Evolutionary conservation across 805 yeast species (phyloP).

Genomic region (Zygotorulaspora florentina): DNA sequence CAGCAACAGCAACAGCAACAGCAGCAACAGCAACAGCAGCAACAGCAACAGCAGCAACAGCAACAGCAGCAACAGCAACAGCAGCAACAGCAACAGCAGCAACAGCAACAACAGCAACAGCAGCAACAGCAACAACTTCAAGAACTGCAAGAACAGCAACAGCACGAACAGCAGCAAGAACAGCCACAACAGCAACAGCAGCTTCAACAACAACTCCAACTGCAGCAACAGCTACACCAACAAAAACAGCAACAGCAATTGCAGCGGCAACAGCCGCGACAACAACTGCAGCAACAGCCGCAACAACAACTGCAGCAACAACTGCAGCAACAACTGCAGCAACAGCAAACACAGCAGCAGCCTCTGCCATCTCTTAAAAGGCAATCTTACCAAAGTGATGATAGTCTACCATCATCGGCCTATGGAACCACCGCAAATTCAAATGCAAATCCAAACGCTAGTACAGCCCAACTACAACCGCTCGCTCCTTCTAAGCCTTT

Average conservation of each 20-base stretch:
- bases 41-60: slow-evolving; percentile 3
- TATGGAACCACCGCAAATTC: not conserved
- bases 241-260: slow-evolving; percentile 2
- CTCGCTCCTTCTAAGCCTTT: slow-evolving; percentile 4
- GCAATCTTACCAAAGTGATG: slow-evolving; percentile 3
- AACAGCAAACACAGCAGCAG: slow-evolving; percentile 3
- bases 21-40: slow-evolving; percentile 2
- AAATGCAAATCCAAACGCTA: not conserved
- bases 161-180: slow-evolving; percentile 4
- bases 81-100: slow-evolving; percentile 7
- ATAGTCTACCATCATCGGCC: not conserved
- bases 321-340: slow-evolving; percentile 2
- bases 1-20: slow-evolving; percentile 2
- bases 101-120: not conserved
- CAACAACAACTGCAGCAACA: slow-evolving; percentile 3
- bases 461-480: slow-evolving; percentile 5
- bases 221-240: not conserved
- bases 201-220: no score
- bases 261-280: slow-evolving; percentile 7
- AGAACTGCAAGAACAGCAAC: not conserved
- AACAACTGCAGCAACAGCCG: slow-evolving; percentile 8
- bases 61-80: slow-evolving; percentile 7
- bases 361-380: slow-evolving; percentile 5
- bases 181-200: slow-evolving; percentile 1
- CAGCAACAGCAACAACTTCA: slow-evolving; percentile 6